phyloP scores from a whole-genome alignment of 2,329 filamentous ascomycete species.

The Xylogone sp. region DNA sequence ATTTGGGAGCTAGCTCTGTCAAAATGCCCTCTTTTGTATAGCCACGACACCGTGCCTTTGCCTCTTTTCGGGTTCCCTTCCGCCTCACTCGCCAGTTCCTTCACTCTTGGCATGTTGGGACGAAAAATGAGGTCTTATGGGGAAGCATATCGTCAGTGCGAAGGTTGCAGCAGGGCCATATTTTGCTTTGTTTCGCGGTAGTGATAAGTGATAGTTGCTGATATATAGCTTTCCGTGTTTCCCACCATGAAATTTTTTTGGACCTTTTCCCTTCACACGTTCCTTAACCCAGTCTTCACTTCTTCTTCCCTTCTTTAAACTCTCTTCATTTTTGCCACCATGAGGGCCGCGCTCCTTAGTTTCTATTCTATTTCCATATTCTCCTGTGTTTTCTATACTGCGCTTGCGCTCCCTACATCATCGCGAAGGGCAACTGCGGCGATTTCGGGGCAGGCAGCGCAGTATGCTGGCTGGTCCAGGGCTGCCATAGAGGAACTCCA shows the following conservation, averaged over 20 bases:
- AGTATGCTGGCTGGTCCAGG: not conserved
- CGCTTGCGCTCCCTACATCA: constrained; percentile 11
- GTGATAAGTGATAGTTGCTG: too few relatives aligned
- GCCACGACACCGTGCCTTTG: not conserved
- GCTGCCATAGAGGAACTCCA: constrained; percentile 46
- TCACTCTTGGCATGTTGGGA: not conserved
- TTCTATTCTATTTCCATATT: not conserved
- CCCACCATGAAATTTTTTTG: too few relatives aligned
- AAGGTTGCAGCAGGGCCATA: too few relatives aligned
- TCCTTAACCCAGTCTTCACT: too few relatives aligned
- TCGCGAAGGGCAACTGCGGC: constrained; percentile 11
- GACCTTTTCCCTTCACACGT: too few relatives aligned
- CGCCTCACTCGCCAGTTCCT: not conserved
- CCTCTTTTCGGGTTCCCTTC: not conserved
- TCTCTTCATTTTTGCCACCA: not conserved
- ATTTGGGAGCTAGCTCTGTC: not conserved
- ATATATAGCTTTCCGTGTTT: too few relatives aligned
- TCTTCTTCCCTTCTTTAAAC: too few relatives aligned
- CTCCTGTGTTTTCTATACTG: not conserved
- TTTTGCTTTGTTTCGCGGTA: too few relatives aligned
- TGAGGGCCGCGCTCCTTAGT: not conserved
- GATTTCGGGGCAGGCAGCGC: constrained; percentile 14
- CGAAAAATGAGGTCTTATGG: too few relatives aligned
- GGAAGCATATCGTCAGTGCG: too few relatives aligned
- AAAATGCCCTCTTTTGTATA: not conserved